Evolutionary conservation across 768 basidiomycete species (phyloP).

Genomic region (Naganishia vaughanmartiniae): DNA sequence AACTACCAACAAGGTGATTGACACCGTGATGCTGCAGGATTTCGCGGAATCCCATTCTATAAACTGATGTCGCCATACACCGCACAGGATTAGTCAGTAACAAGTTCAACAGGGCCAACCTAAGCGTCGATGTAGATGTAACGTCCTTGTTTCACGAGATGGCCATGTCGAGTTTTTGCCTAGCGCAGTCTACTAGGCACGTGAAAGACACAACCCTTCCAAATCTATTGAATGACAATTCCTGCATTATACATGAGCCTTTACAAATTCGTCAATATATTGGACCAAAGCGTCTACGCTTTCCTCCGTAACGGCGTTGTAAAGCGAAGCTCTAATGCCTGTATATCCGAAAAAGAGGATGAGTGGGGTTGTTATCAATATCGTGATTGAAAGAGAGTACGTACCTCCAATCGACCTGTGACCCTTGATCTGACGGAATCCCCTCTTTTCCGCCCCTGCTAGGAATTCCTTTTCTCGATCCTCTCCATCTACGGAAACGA

Average conservation of each 20-base stretch:
- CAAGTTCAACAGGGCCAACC: no score
- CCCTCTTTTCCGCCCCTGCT: slow-evolving; percentile 70
- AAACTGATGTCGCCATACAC: no score
- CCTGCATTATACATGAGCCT: neutral
- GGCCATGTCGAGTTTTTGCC: no score
- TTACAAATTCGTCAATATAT: slow-evolving; percentile 53
- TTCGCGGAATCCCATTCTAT: no score
- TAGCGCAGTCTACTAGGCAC: no score
- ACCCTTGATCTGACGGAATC: slow-evolving; percentile 84
- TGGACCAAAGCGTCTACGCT: slow-evolving; percentile 60
- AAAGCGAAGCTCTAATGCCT: slow-evolving; percentile 80
- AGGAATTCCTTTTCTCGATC: slow-evolving; percentile 66
- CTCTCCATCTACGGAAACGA: slow-evolving; percentile 58
- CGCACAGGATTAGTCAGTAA: no score
- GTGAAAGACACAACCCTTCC: no score
- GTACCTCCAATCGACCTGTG: slow-evolving; percentile 67
- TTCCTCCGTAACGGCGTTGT: slow-evolving; percentile 81
- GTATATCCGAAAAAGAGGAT: slow-evolving; percentile 7
- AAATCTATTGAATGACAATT: neutral
- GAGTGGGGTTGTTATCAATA: neutral
- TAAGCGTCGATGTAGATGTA: no score
- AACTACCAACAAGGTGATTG: no score
- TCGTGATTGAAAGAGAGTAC: neutral
- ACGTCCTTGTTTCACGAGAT: no score
- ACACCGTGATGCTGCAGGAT: no score